A percentile compares a stretch with the other conserved stretches of the same genome.
These are phyloP conservation scores for Lactarius indigo DNA, from an alignment of 768 basidiomycete species.

Conservation along the genomic window DNA sequence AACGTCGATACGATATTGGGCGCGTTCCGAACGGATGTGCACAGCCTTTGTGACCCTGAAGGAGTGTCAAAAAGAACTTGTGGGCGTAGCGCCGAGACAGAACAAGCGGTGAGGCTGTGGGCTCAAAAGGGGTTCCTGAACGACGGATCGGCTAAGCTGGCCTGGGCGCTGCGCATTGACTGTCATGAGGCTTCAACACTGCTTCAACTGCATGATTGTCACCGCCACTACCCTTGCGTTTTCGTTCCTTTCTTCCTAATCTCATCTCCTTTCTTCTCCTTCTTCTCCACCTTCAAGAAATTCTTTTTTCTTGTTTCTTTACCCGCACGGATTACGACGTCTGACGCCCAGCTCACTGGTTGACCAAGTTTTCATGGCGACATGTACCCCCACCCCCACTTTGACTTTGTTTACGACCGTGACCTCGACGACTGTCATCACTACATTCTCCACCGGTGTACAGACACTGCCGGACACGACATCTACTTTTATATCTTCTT, in stretches of 20 bases:
- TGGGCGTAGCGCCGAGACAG: conserved; percentile 9
- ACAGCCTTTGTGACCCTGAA: background rate
- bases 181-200: conserved; percentile 2
- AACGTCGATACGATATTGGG: background rate
- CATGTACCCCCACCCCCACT: conserved; percentile 15
- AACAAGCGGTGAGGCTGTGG: background rate
- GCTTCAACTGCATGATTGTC: conserved; percentile 5
- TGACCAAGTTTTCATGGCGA: conserved; percentile 16
- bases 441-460: conserved; percentile 13
- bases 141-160: background rate
- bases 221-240: conserved; percentile 9
- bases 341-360: background rate
- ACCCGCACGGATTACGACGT: background rate
- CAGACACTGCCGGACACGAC: conserved; percentile 13
- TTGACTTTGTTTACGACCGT: conserved; percentile 20
- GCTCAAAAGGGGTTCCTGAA: background rate
- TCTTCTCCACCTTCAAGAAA: background rate
- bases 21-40: background rate
- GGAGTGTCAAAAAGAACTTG: background rate
- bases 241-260: background rate
- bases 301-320: conserved; percentile 1
- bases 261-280: background rate
- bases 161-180: background rate
- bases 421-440: conserved; percentile 18
- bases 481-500: conserved; percentile 6